Evolutionary conservation across 495 filamentous ascomycete genomes (phyloP).

Genomic region (Hypoxylon trugodes): DNA sequence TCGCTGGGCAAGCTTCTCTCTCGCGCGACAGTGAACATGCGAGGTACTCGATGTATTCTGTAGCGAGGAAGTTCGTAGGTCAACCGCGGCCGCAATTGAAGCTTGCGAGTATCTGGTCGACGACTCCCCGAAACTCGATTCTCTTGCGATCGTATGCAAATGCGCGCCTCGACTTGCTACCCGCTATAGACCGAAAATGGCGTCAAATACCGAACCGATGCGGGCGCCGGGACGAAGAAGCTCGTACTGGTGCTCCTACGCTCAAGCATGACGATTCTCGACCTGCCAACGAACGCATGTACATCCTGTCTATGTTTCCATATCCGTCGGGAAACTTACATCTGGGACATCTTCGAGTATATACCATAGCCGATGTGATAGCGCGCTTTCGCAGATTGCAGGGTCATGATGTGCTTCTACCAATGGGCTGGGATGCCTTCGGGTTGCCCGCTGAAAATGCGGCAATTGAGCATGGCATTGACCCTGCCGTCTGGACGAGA

Average conservation of each 20-base stretch:
- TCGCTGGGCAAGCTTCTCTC: not conserved
- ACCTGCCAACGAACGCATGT: slow-evolving; percentile 63
- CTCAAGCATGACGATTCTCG: not conserved
- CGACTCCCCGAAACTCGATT: slow-evolving; percentile 9
- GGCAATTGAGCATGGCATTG: slow-evolving; percentile 84
- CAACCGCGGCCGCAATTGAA: slow-evolving; percentile 32
- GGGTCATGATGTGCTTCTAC: slow-evolving; percentile 79
- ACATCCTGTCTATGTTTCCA: slow-evolving; percentile 91
- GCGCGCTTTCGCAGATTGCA: slow-evolving; percentile 79
- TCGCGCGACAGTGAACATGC: slow-evolving; percentile 24
- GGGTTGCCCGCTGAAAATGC: slow-evolving; percentile 92
- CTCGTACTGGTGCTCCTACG: not conserved
- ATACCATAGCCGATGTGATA: slow-evolving; percentile 88
- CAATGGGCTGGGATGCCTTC: slow-evolving; percentile 96
- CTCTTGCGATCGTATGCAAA: slow-evolving; percentile 44
- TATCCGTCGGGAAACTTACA: slow-evolving; percentile 92
- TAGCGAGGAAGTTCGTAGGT: slow-evolving; percentile 33
- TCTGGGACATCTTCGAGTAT: slow-evolving; percentile 87
- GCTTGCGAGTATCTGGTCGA: slow-evolving; percentile 15
- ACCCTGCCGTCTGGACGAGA: slow-evolving; percentile 81
- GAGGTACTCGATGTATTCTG: slow-evolving; percentile 33
- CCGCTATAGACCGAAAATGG: slow-evolving; percentile 79
- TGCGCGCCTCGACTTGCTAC: slow-evolving; percentile 66
- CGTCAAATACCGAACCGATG: slow-evolving; percentile 58
- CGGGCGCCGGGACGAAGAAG: slow-evolving; percentile 1